Base-by-base conservation (phyloP, 2,329 filamentous ascomycete species). In the Pseudocercospora cruenta region DNA sequence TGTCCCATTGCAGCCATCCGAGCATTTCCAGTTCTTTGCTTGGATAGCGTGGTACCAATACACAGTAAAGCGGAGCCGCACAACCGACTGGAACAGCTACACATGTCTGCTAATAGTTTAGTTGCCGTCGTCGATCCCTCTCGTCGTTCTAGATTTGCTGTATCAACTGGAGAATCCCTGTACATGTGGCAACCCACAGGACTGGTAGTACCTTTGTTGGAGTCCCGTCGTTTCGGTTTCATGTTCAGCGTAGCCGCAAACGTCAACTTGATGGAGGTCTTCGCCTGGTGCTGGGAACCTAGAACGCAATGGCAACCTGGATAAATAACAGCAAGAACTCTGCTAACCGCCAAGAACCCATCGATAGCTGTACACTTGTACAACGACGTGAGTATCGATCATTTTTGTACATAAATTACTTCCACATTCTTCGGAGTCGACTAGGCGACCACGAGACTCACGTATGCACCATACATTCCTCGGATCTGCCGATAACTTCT, bases 341-440 rank as follows among this genome's bases (percentile, higher is more conserved):
- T 28, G 24, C 39, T 14, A 28, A 19, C 28, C 22, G 58, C 58
- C 58, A 60, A 60, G 58, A 60, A 28, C 16, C 21, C 54, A 22
- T 58, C 54, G 26, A 43, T 22, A 19, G 28, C 19, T 26, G 31
- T 10, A 22, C 55, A 58, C n/a, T 55, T 31, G 51, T 19, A 26
- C 55, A 24, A 58, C 16, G 28, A 58, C 55, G 55, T 58, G 55
- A 24, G 6, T 2, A 39, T 53, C 49, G 47, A 39, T 53, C 49
- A 43, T 58, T 59, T 21, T 62, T 58, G 53, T 60, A 61, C 59
- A 60, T 63, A 62, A 63, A 54, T 58, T 60, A 60, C 60, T 62
- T 60, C 39, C 63, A 68, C 69, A 67, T 70, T 71, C 69, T 65
- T 59, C 55, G 33, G 24, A 31, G 45, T 51, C 58, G 58, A 24